Conservation (phyloP, 2,329 filamentous ascomycete species). For the Clathrospora elynae region DNA sequence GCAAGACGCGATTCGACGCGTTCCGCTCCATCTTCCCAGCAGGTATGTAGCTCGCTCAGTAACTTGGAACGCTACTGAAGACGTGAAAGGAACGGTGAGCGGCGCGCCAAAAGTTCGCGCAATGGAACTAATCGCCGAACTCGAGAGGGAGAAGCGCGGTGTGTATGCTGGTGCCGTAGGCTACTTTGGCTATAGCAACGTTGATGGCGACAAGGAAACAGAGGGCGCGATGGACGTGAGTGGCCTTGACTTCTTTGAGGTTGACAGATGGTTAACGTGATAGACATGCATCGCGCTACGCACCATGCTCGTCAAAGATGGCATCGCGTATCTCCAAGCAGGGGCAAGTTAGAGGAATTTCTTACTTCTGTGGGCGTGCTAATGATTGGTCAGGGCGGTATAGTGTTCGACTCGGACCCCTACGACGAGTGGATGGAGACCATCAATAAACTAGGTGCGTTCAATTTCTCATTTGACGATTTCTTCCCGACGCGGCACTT, state of each 20-base stretch:
- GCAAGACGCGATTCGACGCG: slow-evolving; percentile 89
- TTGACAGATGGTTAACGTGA: slow-evolving; percentile 32
- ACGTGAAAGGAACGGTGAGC: slow-evolving; percentile 70
- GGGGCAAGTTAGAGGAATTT: slow-evolving; percentile 67
- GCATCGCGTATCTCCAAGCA: slow-evolving; percentile 86
- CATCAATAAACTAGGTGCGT: slow-evolving; percentile 82
- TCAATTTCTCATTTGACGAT: slow-evolving; percentile 12
- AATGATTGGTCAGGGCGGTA: slow-evolving; percentile 41
- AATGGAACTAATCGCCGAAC: slow-evolving; percentile 95
- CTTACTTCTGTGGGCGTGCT: slow-evolving; percentile 24
- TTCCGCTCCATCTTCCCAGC: slow-evolving; percentile 97
- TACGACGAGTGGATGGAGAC: slow-evolving; percentile 96
- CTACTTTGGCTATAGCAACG: slow-evolving; percentile 87
- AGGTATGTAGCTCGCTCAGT: slow-evolving; percentile 53
- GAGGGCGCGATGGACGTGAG: slow-evolving; percentile 84
- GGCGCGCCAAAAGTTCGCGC: slow-evolving; percentile 94
- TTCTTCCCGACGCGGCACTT: slow-evolving; percentile 7
- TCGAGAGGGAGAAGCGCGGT: slow-evolving; percentile 91
- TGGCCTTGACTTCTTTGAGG: slow-evolving; percentile 17
- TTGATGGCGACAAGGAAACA: slow-evolving; percentile 64
- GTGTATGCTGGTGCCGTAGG: slow-evolving; percentile 96
- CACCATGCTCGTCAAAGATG: slow-evolving; percentile 94
- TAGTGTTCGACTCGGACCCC: slow-evolving; percentile 73
- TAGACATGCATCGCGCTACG: slow-evolving; percentile 72
- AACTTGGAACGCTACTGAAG: slow-evolving; percentile 19